phyloP scores from a whole-genome alignment of 2,329 filamentous ascomycete species.

The Akanthomyces lecanii region DNA sequence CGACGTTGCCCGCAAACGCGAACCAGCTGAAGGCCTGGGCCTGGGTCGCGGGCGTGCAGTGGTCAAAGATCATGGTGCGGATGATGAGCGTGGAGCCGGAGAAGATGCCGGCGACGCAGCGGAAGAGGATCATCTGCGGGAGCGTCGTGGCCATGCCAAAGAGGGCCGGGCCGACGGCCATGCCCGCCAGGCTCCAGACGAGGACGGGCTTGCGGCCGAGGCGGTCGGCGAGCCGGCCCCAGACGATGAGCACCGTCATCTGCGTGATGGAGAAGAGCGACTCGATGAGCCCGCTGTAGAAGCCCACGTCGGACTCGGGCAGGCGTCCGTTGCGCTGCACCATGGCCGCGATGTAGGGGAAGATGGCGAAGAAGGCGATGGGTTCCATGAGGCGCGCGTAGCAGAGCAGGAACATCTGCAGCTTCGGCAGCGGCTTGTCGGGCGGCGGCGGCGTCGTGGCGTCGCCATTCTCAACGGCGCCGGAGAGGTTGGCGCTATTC shows the following conservation, averaged over 20 bases:
- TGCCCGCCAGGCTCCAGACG: conserved; percentile 60
- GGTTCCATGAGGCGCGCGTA: conserved; percentile 70
- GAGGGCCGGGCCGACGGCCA: conserved; percentile 54
- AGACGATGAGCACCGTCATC: conserved; percentile 72
- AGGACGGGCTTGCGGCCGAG: conserved; percentile 70
- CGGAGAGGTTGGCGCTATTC: neutral
- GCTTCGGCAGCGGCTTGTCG: conserved; percentile 48
- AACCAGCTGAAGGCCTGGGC: conserved; percentile 73
- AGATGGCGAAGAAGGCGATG: conserved; percentile 78
- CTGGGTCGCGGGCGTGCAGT: conserved; percentile 65
- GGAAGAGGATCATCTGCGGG: conserved; percentile 70
- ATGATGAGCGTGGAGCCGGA: conserved; percentile 70
- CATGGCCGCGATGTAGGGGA: conserved; percentile 78
- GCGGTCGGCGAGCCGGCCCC: conserved; percentile 60
- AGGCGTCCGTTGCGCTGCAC: conserved; percentile 62
- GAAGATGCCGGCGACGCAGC: conserved; percentile 69
- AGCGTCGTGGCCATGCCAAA: conserved; percentile 66
- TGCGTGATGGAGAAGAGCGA: conserved; percentile 70
- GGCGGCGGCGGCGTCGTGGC: neutral
- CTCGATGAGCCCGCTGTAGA: conserved; percentile 74
- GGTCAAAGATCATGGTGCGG: conserved; percentile 72
- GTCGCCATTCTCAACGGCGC: neutral
- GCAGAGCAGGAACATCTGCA: conserved; percentile 70
- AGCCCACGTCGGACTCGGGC: conserved; percentile 64
- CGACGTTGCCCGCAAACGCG: conserved; percentile 69